phyloP scores from a whole-genome alignment of 1,284 basidiomycete genomes.

The Xanthoconium separans region DNA sequence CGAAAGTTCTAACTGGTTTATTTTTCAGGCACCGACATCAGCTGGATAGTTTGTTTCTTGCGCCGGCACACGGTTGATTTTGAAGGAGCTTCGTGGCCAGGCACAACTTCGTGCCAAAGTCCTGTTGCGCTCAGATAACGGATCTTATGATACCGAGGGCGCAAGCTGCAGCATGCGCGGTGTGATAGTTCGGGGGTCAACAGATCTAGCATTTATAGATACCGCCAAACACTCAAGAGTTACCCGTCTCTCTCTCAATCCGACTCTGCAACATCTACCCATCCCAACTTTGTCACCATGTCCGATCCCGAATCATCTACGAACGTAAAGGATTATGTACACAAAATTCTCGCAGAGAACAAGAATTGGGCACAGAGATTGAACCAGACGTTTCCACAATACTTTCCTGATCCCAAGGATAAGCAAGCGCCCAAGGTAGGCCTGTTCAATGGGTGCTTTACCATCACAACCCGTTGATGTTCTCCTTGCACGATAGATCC shows the following conservation, averaged over 20 bases:
- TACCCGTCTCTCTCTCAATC: neutral
- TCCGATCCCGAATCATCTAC: neutral
- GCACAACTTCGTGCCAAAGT: neutral
- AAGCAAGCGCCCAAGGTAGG: conserved; percentile 24
- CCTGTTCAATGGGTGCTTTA: neutral
- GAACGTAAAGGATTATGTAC: neutral
- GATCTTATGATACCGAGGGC: neutral
- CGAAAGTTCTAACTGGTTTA: neutral
- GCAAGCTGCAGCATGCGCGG: too few species aligned
- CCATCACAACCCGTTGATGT: neutral
- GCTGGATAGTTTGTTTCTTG: too few species aligned
- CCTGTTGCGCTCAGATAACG: neutral
- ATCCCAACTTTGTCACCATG: conserved; percentile 1
- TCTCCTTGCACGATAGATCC: conserved; percentile 27
- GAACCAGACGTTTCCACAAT: conserved; percentile 25
- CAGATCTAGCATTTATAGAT: neutral
- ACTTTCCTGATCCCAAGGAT: conserved; percentile 17
- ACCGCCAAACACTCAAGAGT: neutral
- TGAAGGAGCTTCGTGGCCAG: neutral
- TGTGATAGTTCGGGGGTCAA: too few species aligned
- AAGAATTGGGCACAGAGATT: conserved; percentile 20
- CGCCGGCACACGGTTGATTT: neutral
- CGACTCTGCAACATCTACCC: neutral
- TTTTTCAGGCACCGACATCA: neutral
- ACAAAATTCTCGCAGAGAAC: conserved; percentile 13